Percentiles rank a stretch among this genome's conserved stretches.
These are phyloP conservation scores for Tuber melanosporum DNA, from an alignment of 495 filamentous ascomycete species.

Conservation along the genomic window DNA sequence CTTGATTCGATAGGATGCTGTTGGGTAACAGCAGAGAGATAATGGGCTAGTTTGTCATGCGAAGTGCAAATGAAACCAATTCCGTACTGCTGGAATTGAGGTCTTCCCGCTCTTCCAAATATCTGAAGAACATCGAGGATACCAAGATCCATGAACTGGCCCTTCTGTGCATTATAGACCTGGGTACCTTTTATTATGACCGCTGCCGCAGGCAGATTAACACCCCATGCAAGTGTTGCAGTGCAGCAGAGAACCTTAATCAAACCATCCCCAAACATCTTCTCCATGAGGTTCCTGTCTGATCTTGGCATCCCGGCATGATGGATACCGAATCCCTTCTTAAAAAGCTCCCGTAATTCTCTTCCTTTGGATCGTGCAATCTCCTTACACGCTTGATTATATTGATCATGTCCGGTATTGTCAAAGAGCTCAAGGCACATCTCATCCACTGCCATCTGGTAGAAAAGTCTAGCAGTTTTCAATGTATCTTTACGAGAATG, in stretches of 20 bases:
- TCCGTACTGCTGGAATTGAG: conserved; percentile 91
- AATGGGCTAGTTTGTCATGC: conserved; percentile 85
- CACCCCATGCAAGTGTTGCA: conserved; percentile 95
- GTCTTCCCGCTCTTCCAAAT: conserved; percentile 94
- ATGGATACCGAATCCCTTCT: conserved; percentile 87
- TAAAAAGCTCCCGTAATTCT: conserved; percentile 80
- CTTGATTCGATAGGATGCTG: conserved; percentile 94
- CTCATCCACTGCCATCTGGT: conserved; percentile 78
- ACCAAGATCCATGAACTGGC: conserved; percentile 92
- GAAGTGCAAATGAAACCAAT: conserved; percentile 97
- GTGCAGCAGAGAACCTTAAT: conserved; percentile 97
- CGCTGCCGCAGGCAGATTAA: conserved; percentile 94
- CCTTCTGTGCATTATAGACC: conserved; percentile 89
- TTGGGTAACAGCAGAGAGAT: conserved; percentile 84
- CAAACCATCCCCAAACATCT: conserved; percentile 77
- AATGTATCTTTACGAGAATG: conserved; percentile 94
- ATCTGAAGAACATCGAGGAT: conserved; percentile 98
- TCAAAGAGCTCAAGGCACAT: conserved; percentile 74
- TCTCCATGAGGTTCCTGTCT: conserved; percentile 88
- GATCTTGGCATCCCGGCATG: conserved; percentile 92
- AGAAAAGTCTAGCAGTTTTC: conserved; percentile 73
- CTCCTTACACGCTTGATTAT: conserved; percentile 66
- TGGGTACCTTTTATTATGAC: conserved; percentile 98
- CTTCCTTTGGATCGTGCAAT: conserved; percentile 74
- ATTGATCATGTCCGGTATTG: conserved; percentile 60